Percentiles rank a stretch among this genome's conserved stretches.
phyloP scores from a whole-genome alignment of 2,329 filamentous ascomycete genomes.

The Xylaria sp. region DNA sequence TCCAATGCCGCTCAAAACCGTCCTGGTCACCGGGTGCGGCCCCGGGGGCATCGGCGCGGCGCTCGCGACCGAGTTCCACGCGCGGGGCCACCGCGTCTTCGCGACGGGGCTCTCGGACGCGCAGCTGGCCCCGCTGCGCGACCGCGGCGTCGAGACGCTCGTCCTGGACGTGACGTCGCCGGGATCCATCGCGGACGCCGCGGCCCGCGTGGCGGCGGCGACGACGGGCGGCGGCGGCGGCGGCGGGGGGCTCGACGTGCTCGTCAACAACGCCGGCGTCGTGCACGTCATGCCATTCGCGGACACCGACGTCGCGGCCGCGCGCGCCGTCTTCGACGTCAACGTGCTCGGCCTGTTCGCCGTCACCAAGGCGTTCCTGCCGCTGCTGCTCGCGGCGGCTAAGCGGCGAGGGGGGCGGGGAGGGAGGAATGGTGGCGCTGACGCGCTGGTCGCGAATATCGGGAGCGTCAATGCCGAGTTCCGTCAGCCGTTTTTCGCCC shows the following conservation, averaged over 20 bases:
- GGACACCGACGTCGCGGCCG: conserved; percentile 19
- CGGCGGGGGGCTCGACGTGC: conserved; percentile 30
- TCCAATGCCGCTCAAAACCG: conserved; percentile 29
- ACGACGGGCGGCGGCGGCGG: conserved; percentile 23
- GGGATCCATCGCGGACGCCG: conserved; percentile 22
- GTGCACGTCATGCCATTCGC: conserved; percentile 27
- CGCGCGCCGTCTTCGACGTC: conserved; percentile 23
- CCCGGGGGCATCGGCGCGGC: conserved; percentile 31
- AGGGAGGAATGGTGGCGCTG: background rate
- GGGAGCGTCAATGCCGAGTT: conserved; percentile 27
- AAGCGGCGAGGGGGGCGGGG: background rate
- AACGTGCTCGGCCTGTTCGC: conserved; percentile 27
- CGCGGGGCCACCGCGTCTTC: conserved; percentile 35
- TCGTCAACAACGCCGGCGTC: conserved; percentile 32
- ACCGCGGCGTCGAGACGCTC: conserved; percentile 27
- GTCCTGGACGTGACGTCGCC: conserved; percentile 32
- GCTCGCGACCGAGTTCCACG: conserved; percentile 33
- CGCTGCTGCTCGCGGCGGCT: conserved; percentile 14
- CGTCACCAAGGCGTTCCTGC: conserved; percentile 25
- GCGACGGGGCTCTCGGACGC: conserved; percentile 32
- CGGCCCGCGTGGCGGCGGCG: conserved; percentile 13
- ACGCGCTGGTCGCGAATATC: conserved; percentile 27
- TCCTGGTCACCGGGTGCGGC: conserved; percentile 35
- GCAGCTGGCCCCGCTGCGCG: conserved; percentile 19
- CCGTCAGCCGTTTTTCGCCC: conserved; percentile 24